These are phyloP conservation scores for Arthrobotrys megalospora DNA, from an alignment of 2,329 filamentous ascomycete genomes.

Conservation along the genomic window DNA sequence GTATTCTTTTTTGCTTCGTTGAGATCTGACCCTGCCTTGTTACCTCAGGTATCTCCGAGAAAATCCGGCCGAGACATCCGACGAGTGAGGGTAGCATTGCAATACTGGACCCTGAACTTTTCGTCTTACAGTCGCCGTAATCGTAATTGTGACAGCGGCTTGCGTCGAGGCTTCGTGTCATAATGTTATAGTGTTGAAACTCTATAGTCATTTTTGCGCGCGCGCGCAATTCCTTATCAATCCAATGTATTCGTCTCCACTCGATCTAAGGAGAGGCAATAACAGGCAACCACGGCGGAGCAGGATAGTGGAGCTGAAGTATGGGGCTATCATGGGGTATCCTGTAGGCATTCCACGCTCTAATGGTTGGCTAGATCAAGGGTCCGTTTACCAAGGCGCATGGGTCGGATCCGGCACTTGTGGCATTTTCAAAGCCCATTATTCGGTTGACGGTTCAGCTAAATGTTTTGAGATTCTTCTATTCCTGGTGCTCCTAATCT, in stretches of 20 bases:
- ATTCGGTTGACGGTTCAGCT: background rate
- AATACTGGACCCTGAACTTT: background rate
- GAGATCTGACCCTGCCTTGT: background rate
- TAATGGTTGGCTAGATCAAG: background rate
- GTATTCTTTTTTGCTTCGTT: background rate
- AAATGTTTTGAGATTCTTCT: conserved; percentile 20
- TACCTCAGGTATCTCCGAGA: background rate
- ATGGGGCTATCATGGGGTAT: conserved; percentile 23
- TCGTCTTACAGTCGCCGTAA: background rate
- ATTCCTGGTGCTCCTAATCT: conserved; percentile 29
- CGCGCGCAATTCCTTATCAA: background rate
- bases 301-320: background rate
- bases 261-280: background rate
- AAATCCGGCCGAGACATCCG: background rate
- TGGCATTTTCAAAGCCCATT: background rate
- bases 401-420: background rate
- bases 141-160: background rate
- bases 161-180: background rate
- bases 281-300: conserved; percentile 10
- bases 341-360: background rate
- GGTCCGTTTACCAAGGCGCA: background rate
- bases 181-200: background rate
- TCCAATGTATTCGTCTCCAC: conserved; percentile 1
- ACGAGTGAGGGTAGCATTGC: background rate
- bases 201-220: background rate